A percentile compares a stretch with the other conserved stretches of the same genome.
phyloP scores from a whole-genome alignment of 140 eudicot genomes.

The Stevia rebaudiana region DNA sequence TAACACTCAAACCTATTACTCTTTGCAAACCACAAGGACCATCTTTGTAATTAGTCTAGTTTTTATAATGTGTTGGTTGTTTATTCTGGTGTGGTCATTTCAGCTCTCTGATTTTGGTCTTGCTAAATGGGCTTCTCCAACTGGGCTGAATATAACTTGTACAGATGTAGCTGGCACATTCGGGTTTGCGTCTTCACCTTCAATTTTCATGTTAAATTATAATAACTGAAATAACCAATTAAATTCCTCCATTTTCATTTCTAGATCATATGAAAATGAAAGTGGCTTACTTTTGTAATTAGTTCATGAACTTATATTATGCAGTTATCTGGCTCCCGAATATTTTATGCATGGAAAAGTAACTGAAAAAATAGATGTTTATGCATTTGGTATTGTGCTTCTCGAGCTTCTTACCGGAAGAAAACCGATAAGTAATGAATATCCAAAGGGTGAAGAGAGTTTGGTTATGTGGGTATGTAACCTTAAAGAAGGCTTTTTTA shows the following conservation, averaged over 20 bases:
- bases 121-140: slow-evolving; percentile 82
- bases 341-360: slow-evolving; percentile 93
- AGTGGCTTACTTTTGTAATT: neutral
- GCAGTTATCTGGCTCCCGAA: too few species aligned
- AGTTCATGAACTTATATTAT: slow-evolving; percentile 7
- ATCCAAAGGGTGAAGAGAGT: too few species aligned
- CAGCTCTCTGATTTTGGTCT: slow-evolving; percentile 98
- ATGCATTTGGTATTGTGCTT: slow-evolving; percentile 87
- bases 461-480: too few species aligned
- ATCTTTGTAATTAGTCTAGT: too few species aligned
- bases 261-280: neutral
- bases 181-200: slow-evolving; percentile 50
- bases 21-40: too few species aligned
- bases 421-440: too few species aligned
- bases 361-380: slow-evolving; percentile 77
- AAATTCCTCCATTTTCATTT: neutral
- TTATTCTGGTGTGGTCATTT: too few species aligned
- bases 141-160: slow-evolving; percentile 61
- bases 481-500: too few species aligned
- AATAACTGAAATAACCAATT: too few species aligned
- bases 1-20: too few species aligned
- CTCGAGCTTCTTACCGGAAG: slow-evolving; percentile 94
- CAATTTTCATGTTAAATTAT: neutral
- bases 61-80: too few species aligned
- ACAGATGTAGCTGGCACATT: slow-evolving; percentile 94